Percentiles rank a stretch among this genome's conserved stretches.
Conservation (phyloP, 208 protist species). For the Tritrichomonas musculus region DNA sequence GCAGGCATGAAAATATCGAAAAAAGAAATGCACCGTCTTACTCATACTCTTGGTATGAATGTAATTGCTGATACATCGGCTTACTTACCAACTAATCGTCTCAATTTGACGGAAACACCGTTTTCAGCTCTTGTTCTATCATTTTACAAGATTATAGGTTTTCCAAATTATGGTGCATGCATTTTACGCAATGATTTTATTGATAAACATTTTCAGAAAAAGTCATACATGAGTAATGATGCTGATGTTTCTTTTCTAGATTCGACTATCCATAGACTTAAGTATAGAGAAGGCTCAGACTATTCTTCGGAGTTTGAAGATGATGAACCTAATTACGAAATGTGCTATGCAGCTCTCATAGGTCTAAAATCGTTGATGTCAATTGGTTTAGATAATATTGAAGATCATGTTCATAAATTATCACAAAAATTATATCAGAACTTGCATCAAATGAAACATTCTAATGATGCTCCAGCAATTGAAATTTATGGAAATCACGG, state of each 20-base stretch:
- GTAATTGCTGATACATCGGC: conserved; percentile 30
- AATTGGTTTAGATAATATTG: neutral
- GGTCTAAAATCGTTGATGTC: neutral
- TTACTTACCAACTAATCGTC: conserved; percentile 31
- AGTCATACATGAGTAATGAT: neutral
- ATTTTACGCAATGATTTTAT: neutral
- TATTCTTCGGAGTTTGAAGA: conserved; percentile 30
- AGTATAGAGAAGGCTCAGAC: too few relatives aligned
- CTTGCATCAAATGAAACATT: neutral
- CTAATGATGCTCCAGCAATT: neutral
- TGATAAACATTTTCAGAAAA: neutral
- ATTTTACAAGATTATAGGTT: conserved; percentile 40
- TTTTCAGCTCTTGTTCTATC: conserved; percentile 25
- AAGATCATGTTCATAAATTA: neutral
- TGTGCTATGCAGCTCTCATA: neutral
- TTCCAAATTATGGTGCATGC: neutral
- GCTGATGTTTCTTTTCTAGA: neutral
- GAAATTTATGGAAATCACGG: conserved; percentile 36
- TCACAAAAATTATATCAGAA: neutral
- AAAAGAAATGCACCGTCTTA: neutral
- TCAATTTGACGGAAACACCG: conserved; percentile 17
- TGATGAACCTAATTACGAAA: neutral
- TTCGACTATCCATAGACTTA: neutral
- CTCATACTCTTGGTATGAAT: neutral
- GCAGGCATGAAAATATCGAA: conserved; percentile 2